Base-by-base conservation (phyloP, 148 eudicot genomes). In the Chenopodium album region DNA sequence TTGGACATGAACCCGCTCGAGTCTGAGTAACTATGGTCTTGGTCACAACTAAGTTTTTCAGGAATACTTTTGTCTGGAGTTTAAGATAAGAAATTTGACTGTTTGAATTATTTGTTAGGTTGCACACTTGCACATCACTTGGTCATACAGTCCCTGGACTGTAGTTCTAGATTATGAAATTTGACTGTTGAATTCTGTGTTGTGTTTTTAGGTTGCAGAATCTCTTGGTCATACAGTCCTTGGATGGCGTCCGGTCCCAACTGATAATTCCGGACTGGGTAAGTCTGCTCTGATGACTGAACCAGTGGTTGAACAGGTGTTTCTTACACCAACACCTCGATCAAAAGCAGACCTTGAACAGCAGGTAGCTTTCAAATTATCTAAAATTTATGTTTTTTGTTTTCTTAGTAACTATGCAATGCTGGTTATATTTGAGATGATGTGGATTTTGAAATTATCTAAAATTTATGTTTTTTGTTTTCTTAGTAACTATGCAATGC, bases 151-250 rank as follows among this genome's bases (percentile, higher is more conserved):
- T 97, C 75, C 94, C 93, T 64, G 96, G 94, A n/a, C 44, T 37
- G 62, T 28, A 20, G 26, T 7, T 9, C 32, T 22, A 46, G 71
- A 47, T 65, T 23, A 84, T 63, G 48, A 54, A 67, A 60, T 75
- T 23, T 80, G 50, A 65, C n/a, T 47, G 29, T 65, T 75, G 80
- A 17, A 19, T 69, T 34, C 7, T 28, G 10, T 73, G 65, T 37
- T 79, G 67, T 83, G 66, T 80, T 88, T 2, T 46, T 80, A 97
- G 99, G 99, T 97, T 79, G 98, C 99, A 1, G 94, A 94, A 82
- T 94, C 98, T 62, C 96, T 97, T 74, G 99, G 99, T 50, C 99
- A 97, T 82, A 94, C 93, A 28, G 98, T 97, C 75, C 94, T 97
- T 60, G 97, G 94, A n/a, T 97, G 99, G 99, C 91, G 98, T 48